A percentile compares a stretch with the other conserved stretches of the same genome.
These are phyloP conservation scores for Aspergillus aculeatus DNA, from an alignment of 2,329 filamentous ascomycete species.

Conservation along the genomic window DNA sequence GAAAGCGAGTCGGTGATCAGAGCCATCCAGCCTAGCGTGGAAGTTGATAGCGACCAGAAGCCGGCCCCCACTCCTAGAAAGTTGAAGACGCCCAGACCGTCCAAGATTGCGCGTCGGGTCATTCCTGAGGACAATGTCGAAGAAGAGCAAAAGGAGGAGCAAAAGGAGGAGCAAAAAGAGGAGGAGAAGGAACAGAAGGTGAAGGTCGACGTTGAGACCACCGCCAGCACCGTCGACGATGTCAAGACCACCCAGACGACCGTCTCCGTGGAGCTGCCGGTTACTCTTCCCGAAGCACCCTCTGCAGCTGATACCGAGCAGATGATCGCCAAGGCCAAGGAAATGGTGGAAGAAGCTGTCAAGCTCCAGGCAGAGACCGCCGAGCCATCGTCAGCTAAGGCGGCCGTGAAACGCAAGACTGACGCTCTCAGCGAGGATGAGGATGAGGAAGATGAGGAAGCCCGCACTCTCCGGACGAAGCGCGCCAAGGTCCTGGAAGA, in stretches of 20 bases:
- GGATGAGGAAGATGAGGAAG: constrained; percentile 45
- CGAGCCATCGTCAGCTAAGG: constrained; percentile 32
- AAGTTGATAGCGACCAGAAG: constrained; percentile 30
- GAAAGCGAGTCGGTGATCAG: constrained; percentile 27
- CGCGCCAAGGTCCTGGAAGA: constrained; percentile 68
- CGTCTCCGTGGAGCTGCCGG: constrained; percentile 73
- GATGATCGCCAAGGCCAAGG: constrained; percentile 82
- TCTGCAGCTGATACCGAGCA: constrained; percentile 74
- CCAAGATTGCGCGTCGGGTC: constrained; percentile 17
- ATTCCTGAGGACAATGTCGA: constrained; percentile 16
- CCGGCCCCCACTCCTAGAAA: constrained; percentile 25
- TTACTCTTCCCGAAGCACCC: constrained; percentile 64
- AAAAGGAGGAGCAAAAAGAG: constrained; percentile 26
- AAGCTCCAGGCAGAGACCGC: constrained; percentile 44
- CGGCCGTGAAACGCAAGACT: constrained; percentile 68
- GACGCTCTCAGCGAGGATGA: constrained; percentile 62
- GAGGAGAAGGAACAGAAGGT: constrained; percentile 50
- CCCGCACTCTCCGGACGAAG: constrained; percentile 60
- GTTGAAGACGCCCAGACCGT: constrained; percentile 19
- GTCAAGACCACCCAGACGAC: constrained; percentile 69
- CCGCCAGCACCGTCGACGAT: constrained; percentile 54
- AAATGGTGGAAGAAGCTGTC: constrained; percentile 77
- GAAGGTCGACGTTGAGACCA: constrained; percentile 68
- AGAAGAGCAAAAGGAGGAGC: constrained; percentile 25
- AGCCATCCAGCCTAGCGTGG: constrained; percentile 27